phyloP scores from a whole-genome alignment of 257 asterid genomes.

The Solanum etuberosum region DNA sequence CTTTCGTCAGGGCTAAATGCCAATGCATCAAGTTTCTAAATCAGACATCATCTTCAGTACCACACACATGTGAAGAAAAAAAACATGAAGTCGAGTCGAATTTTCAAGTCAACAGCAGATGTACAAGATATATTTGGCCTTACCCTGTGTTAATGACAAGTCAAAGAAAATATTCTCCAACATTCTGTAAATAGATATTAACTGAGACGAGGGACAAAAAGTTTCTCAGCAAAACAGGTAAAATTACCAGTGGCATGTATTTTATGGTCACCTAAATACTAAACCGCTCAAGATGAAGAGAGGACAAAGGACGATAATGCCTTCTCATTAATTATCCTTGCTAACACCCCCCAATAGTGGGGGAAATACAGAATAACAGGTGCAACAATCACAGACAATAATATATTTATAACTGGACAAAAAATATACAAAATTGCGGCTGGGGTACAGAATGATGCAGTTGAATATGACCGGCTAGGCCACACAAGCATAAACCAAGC shows the following conservation, averaged over 20 bases:
- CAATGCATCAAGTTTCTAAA: background rate
- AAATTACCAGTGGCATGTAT: background rate
- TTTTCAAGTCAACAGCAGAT: background rate
- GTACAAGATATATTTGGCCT: background rate
- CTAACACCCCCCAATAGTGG: background rate
- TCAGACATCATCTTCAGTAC: background rate
- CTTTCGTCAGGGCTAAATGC: background rate
- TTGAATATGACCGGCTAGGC: conserved; percentile 8
- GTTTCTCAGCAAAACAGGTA: background rate
- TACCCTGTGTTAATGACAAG: background rate
- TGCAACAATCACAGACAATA: background rate
- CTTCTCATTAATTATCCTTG: background rate
- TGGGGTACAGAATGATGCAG: background rate
- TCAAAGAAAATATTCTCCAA: background rate
- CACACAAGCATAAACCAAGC: conserved; percentile 7
- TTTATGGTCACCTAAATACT: background rate
- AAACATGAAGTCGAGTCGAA: background rate
- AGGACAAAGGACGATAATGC: background rate
- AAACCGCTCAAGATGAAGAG: background rate
- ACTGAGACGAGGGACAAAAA: background rate
- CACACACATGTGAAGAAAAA: background rate
- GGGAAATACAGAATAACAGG: background rate
- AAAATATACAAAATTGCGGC: background rate
- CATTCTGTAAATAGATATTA: background rate
- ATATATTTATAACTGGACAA: background rate